These are phyloP conservation scores for Biancaea sappan DNA, from an alignment of 306 rosid species.

Conservation along the genomic window DNA sequence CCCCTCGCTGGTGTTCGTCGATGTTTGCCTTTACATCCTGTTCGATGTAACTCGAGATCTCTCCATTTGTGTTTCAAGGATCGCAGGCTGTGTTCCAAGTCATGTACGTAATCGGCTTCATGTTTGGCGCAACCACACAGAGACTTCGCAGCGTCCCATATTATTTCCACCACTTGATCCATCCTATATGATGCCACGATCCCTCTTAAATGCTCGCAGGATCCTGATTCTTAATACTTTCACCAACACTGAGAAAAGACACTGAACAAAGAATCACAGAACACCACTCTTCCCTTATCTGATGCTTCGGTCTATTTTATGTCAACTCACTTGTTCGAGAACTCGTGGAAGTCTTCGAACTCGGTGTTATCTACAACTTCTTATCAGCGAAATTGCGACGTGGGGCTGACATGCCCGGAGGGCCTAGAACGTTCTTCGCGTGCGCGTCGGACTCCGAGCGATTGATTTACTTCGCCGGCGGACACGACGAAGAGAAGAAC, in stretches of 20 bases:
- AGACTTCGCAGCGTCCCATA: not conserved
- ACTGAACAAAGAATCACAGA: no score
- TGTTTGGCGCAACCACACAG: not conserved
- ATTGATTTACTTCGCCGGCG: conserved; percentile 59
- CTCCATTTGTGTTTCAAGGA: not conserved
- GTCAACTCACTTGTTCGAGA: no score
- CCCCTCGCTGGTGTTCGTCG: not conserved
- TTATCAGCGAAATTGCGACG: conserved; percentile 56
- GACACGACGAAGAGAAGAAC: conserved; percentile 67
- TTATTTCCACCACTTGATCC: not conserved
- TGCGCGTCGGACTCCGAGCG: conserved; percentile 50
- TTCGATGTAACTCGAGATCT: not conserved
- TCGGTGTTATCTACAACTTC: conserved; percentile 58
- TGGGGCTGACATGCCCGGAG: conserved; percentile 73
- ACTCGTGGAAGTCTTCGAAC: conserved; percentile 58
- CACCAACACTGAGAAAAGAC: no score
- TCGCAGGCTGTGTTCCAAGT: not conserved
- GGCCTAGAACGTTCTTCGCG: conserved; percentile 59
- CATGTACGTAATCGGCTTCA: not conserved
- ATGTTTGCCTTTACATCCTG: not conserved
- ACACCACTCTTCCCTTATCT: no score
- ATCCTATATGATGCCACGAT: no score
- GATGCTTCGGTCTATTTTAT: no score
- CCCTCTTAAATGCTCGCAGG: no score
- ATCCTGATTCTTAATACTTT: no score